Evolutionary conservation across 2,329 filamentous ascomycete species (phyloP), one percentile per base, ranked within the genome.

Genomic region (Phyllosticta citrichinensis): DNA sequence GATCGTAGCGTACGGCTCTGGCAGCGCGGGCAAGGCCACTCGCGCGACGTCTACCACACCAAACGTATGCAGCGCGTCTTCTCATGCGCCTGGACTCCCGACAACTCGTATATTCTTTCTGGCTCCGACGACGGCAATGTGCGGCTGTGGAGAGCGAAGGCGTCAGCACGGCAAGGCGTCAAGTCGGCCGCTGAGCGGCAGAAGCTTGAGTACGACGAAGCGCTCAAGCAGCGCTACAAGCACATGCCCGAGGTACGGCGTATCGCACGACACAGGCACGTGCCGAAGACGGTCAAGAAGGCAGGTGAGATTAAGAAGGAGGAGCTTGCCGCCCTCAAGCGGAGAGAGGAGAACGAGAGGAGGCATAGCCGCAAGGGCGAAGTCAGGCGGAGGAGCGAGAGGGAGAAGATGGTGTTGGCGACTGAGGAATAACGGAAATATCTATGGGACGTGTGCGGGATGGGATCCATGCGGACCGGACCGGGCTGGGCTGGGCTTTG

Each of bases 51-150:
- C 56, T 99, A 97, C 76, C 92, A 97, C 78, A 97, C 94, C 19
- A 96, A 97, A 77, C 86, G 94, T 65, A 97, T 97, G 93, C 93
- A 97, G 78, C 84, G 93, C 67, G 91, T 97, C 61, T 95, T 95
- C 77, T 87, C 87, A 10, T 86, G 86, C 55, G 84, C 83, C 64
- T 97, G 89, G 81, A 94, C 91, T 0, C 89, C 91, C 5, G 94
- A 99, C 73, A 87, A 88, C 66, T 89, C 89, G 68, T 99, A 96
- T 72, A 77, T 99, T 22, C 82, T 99, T 55, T 91, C 88, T 5
- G 94, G 93, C 52, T 94, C 88, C 14, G 94, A 97, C 72, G 94
- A 97, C 71, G 94, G 94, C 65, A 96, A 97, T 71, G 82, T 91
- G 57, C 82, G 93, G 40, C 78, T 99, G 47, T 99, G 94, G 94